phyloP scores from a whole-genome alignment of 1,284 basidiomycete species.

The Heliocybe sulcata region DNA sequence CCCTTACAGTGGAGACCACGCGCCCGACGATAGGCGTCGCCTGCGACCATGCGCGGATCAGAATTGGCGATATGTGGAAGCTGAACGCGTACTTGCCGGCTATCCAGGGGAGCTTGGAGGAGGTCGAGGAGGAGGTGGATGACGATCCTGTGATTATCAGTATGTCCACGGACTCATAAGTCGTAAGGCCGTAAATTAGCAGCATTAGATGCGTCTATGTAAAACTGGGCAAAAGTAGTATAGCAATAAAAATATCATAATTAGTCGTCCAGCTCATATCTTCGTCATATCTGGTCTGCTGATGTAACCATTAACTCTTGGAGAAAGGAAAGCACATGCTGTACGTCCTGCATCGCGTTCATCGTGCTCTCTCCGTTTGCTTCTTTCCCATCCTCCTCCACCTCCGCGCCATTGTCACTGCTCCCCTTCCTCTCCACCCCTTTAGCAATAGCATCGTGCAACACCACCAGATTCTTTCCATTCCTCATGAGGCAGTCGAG shows the following conservation, averaged over 20 bases:
- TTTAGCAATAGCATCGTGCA: slow-evolving; percentile 37
- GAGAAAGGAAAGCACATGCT: background rate
- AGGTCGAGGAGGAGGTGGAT: slow-evolving; percentile 46
- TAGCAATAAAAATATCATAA: background rate
- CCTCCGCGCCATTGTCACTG: background rate
- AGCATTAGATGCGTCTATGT: background rate
- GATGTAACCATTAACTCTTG: background rate
- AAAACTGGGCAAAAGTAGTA: background rate
- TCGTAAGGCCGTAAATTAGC: too few relatives aligned
- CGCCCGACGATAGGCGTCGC: slow-evolving; percentile 56
- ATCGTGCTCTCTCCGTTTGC: slow-evolving; percentile 15
- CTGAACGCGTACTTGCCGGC: slow-evolving; percentile 67
- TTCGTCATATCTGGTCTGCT: too few relatives aligned
- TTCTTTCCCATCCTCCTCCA: slow-evolving; percentile 16
- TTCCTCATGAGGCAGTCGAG: slow-evolving; percentile 41
- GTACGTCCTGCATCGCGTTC: slow-evolving; percentile 11
- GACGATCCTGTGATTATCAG: slow-evolving; percentile 29
- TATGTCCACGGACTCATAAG: too few relatives aligned
- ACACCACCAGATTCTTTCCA: slow-evolving; percentile 48
- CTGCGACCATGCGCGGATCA: slow-evolving; percentile 75
- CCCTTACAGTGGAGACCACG: slow-evolving; percentile 13
- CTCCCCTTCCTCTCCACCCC: slow-evolving; percentile 18
- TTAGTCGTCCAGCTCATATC: background rate
- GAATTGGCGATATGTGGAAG: slow-evolving; percentile 78
- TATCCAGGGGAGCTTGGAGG: slow-evolving; percentile 59